phyloP scores from a whole-genome alignment of 805 yeast genomes.

The Millerozyma miso region DNA sequence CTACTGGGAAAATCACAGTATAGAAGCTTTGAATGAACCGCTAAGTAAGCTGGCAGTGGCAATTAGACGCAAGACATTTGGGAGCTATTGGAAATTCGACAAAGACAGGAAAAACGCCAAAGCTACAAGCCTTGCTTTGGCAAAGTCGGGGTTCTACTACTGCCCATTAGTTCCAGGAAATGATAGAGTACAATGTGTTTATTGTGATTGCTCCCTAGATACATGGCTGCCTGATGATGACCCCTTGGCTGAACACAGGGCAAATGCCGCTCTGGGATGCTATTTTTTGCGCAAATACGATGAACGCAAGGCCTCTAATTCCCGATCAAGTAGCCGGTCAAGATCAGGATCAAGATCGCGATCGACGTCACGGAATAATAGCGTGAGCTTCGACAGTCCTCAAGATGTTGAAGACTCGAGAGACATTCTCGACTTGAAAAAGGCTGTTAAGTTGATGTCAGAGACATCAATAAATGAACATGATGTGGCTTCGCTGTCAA shows the following conservation, averaged over 20 bases:
- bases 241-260: conserved; percentile 55
- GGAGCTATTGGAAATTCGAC: conserved; percentile 41
- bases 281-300: conserved; percentile 19
- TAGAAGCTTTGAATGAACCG: conserved; percentile 30
- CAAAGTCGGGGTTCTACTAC: conserved; percentile 45
- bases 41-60: conserved; percentile 20
- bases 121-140: conserved; percentile 35
- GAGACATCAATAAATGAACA: background rate
- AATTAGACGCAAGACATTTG: conserved; percentile 39
- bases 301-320: background rate
- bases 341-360: conserved; percentile 1
- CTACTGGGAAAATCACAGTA: conserved; percentile 15
- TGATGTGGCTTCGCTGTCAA: background rate
- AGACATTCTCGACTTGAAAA: background rate
- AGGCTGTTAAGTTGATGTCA: background rate
- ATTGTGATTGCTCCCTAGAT: conserved; percentile 24
- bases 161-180: conserved; percentile 25
- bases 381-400: background rate
- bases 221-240: conserved; percentile 63
- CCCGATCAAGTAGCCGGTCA: conserved; percentile 1
- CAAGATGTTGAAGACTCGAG: background rate
- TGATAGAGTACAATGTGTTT: conserved; percentile 32
- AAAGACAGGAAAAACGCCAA: conserved; percentile 30
- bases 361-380: background rate
- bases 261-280: conserved; percentile 18